These are phyloP conservation scores for Spathaspora hagerdaliae DNA, from an alignment of 805 yeast species.

Conservation along the genomic window DNA sequence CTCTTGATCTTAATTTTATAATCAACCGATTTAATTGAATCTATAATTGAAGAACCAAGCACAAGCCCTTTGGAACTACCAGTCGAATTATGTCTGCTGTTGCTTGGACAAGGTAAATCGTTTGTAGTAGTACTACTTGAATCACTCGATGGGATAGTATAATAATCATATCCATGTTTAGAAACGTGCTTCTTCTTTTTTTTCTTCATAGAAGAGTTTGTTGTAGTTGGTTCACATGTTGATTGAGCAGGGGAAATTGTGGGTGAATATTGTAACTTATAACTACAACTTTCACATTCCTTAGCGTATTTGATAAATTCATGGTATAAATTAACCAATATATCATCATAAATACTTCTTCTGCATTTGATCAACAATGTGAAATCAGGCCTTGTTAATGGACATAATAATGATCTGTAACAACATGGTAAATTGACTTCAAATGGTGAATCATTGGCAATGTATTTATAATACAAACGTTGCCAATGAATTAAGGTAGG, in stretches of 20 bases:
- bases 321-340: conserved; percentile 8
- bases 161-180: conserved; percentile 6
- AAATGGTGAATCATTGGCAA: conserved; percentile 4
- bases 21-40: conserved; percentile 1
- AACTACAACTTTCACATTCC: neutral
- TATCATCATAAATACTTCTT: conserved; percentile 7
- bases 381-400: conserved; percentile 1
- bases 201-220: neutral
- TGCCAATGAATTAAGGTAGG: conserved; percentile 6
- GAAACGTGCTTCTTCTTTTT: conserved; percentile 1
- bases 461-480: conserved; percentile 4
- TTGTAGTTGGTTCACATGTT: neutral
- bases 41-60: conserved; percentile 2
- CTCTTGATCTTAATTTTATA: conserved; percentile 6
- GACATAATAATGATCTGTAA: conserved; percentile 3
- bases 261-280: neutral
- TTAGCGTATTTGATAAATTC: conserved; percentile 7
- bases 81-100: conserved; percentile 5
- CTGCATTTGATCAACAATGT: conserved; percentile 4
- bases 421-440: conserved; percentile 10
- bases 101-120: neutral
- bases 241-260: neutral
- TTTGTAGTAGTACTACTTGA: conserved; percentile 1
- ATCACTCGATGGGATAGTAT: conserved; percentile 5
- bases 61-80: neutral